Base-by-base conservation (phyloP, 176 grass and related monocot genomes). In the Lolium perenne region DNA sequence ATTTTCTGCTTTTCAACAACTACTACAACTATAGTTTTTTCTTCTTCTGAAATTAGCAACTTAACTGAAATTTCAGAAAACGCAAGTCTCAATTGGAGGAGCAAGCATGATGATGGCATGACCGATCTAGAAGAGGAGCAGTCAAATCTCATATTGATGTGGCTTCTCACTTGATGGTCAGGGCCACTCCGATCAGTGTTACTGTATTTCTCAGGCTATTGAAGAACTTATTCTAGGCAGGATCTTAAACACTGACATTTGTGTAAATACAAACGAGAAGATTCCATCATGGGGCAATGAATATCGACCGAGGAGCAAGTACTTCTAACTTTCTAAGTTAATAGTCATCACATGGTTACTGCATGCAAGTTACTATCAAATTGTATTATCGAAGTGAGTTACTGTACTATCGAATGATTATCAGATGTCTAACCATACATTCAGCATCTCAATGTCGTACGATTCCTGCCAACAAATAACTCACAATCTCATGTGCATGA, bases 401-500 rank as follows among this genome's bases (percentile, higher is more conserved):
- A 61, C 20, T 22, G 21, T 25, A 60, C 20, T 22, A 8, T 26
- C 2, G 2, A 38, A 38, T 3, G 29, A 35, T 67, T 38, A 20
- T 18, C 54, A 56, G 54, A 56, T 56, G 54, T 56, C 54, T 18
- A 56, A 58, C 4, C 7, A 60, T 22, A 60, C 4, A n/a, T 54
- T 84, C 71, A 60, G 13, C 50, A 84, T 17, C 43, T 25, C 72
- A 70, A 58, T 38, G 47, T 78, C 38, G 41, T 50, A 55, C 23
- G 23, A 46, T 46, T 74, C 55, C 12, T 32, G 54, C 21, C 76
- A 51, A 80, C 29, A 74, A 84, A 57, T 61, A 29, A 57, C 48
- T 11, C 59, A 22, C 76, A 20, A n/a, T 67, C 45, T 84, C 69
- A 43, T 66, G n/a, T 54, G 59, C 83, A 43, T 77, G 20, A 53